Conservation (phyloP, 2,329 filamentous ascomycete genomes). For the Stenocarpella maydis region DNA sequence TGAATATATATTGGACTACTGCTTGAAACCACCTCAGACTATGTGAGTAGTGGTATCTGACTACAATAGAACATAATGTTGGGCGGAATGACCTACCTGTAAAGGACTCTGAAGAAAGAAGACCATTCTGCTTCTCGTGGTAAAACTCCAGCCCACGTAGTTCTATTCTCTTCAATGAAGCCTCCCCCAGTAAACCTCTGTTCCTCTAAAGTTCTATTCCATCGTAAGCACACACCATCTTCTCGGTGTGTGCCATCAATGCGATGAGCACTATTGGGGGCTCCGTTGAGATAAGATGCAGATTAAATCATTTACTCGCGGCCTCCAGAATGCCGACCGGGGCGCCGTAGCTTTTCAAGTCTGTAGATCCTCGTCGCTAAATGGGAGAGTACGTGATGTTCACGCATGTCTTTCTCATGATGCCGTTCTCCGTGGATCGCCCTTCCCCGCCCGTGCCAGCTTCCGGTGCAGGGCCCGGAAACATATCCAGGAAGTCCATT, state of each 20-base stretch:
- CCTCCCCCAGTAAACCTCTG: no score
- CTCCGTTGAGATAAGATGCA: neutral
- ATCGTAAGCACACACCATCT: no score
- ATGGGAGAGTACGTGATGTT: constrained; percentile 20
- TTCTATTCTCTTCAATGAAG: no score
- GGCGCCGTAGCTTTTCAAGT: neutral
- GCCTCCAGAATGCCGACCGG: neutral
- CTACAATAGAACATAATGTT: no score
- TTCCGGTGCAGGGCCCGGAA: neutral
- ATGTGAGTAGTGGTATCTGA: no score
- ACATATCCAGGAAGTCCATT: constrained; percentile 1
- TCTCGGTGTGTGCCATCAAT: neutral
- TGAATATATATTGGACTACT: no score
- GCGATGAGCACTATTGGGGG: no score
- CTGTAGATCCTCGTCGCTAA: neutral
- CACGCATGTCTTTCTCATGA: constrained; percentile 17
- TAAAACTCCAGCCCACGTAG: no score
- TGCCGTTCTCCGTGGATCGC: neutral
- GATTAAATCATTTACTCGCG: neutral
- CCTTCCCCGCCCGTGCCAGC: neutral
- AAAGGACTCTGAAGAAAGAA: no score
- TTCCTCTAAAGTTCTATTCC: neutral
- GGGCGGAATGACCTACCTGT: no score
- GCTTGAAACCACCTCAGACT: no score
- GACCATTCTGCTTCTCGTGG: no score